Conservation (phyloP, 768 basidiomycete species). For the Tremella fuciformis region DNA sequence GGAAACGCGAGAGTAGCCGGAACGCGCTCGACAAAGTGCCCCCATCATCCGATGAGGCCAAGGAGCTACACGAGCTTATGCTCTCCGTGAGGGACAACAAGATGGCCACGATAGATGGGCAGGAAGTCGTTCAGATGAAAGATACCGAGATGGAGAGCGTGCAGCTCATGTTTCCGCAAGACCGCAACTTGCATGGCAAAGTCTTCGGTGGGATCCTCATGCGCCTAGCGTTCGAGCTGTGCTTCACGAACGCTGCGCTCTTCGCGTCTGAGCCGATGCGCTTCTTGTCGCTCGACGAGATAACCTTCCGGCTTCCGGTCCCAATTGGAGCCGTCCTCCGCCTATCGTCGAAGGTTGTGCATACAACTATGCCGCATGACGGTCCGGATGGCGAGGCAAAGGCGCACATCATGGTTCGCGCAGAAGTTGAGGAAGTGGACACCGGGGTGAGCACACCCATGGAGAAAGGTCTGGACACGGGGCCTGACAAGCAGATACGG, state of each 20-base stretch:
- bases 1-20: conserved; percentile 59
- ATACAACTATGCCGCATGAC: conserved; percentile 56
- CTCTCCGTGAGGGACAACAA: conserved; percentile 58
- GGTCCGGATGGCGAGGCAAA: conserved; percentile 46
- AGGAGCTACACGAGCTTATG: conserved; percentile 66
- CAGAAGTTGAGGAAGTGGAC: conserved; percentile 57
- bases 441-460: conserved; percentile 64
- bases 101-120: conserved; percentile 50
- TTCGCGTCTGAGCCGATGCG: conserved; percentile 65
- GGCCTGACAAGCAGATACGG: conserved; percentile 19
- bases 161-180: conserved; percentile 79
- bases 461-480: background rate
- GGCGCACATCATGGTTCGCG: conserved; percentile 48
- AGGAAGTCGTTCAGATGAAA: conserved; percentile 68
- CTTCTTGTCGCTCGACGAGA: conserved; percentile 75
- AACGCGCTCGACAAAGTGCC: conserved; percentile 70
- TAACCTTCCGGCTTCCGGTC: conserved; percentile 74
- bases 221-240: conserved; percentile 64
- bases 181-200: conserved; percentile 78
- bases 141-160: conserved; percentile 58
- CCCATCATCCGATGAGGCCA: conserved; percentile 68
- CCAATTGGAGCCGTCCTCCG: conserved; percentile 79
- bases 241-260: conserved; percentile 67
- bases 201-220: conserved; percentile 72
- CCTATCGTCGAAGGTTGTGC: conserved; percentile 67